Evolutionary conservation across 371 early-diverging fungal species (phyloP).

Genomic region (Rhizomucor miehei): DNA sequence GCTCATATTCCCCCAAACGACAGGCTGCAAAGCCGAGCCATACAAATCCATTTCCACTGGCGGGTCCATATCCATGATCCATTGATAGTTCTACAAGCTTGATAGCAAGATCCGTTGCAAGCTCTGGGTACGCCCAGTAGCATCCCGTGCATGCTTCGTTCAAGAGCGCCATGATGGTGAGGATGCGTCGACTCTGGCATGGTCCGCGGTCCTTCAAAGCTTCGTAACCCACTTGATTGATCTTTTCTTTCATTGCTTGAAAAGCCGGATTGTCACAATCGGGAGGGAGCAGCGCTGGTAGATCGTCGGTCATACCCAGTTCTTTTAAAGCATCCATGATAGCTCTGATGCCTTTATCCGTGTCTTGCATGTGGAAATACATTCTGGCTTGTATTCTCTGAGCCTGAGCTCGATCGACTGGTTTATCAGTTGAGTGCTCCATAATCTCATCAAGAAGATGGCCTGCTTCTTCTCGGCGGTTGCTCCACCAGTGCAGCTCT

Average conservation of each 20-base stretch:
- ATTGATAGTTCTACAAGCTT: slow-evolving; percentile 39
- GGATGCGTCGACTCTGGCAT: slow-evolving; percentile 19
- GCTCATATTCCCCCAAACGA: slow-evolving; percentile 24
- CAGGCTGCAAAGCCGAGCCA: slow-evolving; percentile 38
- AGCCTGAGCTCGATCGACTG: slow-evolving; percentile 33
- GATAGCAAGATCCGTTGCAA: slow-evolving; percentile 33
- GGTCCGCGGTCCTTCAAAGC: slow-evolving; percentile 10
- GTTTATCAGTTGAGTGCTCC: slow-evolving; percentile 21
- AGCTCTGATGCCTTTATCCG: slow-evolving; percentile 27
- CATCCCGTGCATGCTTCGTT: slow-evolving; percentile 42
- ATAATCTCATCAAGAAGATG: slow-evolving; percentile 23
- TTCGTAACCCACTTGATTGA: slow-evolving; percentile 21
- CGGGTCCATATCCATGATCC: slow-evolving; percentile 26
- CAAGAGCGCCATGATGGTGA: slow-evolving; percentile 32
- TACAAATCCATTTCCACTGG: slow-evolving; percentile 38
- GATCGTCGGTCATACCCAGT: slow-evolving; percentile 20
- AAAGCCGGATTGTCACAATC: slow-evolving; percentile 7
- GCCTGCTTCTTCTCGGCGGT: slow-evolving; percentile 12
- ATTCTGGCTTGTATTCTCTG: slow-evolving; percentile 35
- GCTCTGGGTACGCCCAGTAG: slow-evolving; percentile 33
- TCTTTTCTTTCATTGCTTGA: slow-evolving; percentile 15
- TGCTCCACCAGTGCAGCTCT: slow-evolving; percentile 24
- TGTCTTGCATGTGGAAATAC: slow-evolving; percentile 32
- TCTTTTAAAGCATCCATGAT: slow-evolving; percentile 31
- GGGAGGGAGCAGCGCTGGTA: slow-evolving; percentile 4